Conservation (phyloP, 495 filamentous ascomycete species). For the Amorphotheca resinae region DNA sequence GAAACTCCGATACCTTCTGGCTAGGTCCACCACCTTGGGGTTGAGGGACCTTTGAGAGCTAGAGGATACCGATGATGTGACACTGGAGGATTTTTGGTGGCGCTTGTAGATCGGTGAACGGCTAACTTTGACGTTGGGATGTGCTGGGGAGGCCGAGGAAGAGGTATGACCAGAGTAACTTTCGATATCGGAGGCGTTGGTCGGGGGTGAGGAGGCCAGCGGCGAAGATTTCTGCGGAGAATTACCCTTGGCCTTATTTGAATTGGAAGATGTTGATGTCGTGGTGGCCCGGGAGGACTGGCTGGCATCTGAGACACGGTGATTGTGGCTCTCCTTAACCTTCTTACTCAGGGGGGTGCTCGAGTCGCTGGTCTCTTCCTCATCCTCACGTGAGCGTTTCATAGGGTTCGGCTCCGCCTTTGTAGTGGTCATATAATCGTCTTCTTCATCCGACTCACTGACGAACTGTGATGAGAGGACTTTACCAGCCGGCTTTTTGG, state of each 20-base stretch:
- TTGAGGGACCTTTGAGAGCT: constrained; percentile 16
- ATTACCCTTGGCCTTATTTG: constrained; percentile 15
- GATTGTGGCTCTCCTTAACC: constrained; percentile 19
- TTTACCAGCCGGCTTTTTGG: constrained; percentile 38
- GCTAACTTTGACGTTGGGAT: constrained; percentile 11
- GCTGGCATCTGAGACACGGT: constrained; percentile 35
- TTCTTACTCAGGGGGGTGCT: constrained; percentile 18
- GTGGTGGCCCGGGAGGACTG: constrained; percentile 26
- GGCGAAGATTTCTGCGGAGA: constrained; percentile 56
- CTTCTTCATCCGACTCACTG: constrained; percentile 63
- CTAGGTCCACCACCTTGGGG: constrained; percentile 13
- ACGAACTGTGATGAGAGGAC: constrained; percentile 66
- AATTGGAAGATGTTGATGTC: constrained; percentile 15
- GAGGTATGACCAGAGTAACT: constrained; percentile 15
- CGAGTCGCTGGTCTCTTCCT: constrained; percentile 19
- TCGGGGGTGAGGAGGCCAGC: constrained; percentile 60
- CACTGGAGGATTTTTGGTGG: constrained; percentile 19
- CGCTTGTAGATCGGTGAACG: constrained; percentile 20
- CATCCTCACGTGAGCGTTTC: constrained; percentile 21
- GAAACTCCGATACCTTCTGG: constrained; percentile 20
- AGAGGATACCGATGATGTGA: constrained; percentile 21
- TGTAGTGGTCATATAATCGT: constrained; percentile 28
- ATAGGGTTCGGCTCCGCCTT: constrained; percentile 22
- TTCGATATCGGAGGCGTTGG: constrained; percentile 58
- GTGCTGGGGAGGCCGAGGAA: constrained; percentile 12